A percentile compares a stretch with the other conserved stretches of the same genome.
Conservation (phyloP, 139 green algal species). For the Asterochloris erici region DNA sequence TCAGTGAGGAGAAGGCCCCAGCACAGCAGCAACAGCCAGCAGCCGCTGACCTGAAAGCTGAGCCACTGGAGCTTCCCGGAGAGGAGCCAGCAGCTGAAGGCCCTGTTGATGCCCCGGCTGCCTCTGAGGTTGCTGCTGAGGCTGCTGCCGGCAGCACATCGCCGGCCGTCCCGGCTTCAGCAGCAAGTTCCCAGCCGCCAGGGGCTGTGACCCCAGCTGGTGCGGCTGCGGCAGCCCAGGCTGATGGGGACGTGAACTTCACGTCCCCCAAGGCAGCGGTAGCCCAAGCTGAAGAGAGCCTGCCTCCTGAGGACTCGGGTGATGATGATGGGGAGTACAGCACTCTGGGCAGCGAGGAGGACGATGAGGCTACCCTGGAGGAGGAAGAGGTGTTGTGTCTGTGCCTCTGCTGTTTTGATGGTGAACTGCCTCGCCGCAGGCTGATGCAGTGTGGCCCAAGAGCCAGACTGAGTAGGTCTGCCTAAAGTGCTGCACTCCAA, state of each 20-base stretch:
- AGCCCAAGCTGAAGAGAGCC: no score
- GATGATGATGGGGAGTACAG: neutral
- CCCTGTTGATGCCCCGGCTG: neutral
- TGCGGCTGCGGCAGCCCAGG: neutral
- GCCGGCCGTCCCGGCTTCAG: neutral
- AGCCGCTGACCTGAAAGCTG: neutral
- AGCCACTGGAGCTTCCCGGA: neutral
- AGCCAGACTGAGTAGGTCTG: no score
- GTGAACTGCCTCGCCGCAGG: no score
- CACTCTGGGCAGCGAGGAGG: neutral
- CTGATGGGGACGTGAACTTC: no score
- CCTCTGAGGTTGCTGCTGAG: neutral
- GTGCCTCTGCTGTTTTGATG: no score
- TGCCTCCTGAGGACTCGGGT: no score
- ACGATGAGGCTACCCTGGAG: slow-evolving; percentile 31
- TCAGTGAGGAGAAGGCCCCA: no score
- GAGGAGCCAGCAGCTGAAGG: neutral
- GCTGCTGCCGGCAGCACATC: neutral
- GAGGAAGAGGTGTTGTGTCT: slow-evolving; percentile 26
- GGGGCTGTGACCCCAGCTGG: neutral
- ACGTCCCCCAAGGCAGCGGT: no score
- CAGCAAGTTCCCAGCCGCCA: neutral
- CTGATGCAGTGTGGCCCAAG: no score
- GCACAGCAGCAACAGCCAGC: neutral
- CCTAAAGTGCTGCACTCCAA: no score